Conservation (phyloP, 441 rosid species). For the Erodium trifolium region DNA sequence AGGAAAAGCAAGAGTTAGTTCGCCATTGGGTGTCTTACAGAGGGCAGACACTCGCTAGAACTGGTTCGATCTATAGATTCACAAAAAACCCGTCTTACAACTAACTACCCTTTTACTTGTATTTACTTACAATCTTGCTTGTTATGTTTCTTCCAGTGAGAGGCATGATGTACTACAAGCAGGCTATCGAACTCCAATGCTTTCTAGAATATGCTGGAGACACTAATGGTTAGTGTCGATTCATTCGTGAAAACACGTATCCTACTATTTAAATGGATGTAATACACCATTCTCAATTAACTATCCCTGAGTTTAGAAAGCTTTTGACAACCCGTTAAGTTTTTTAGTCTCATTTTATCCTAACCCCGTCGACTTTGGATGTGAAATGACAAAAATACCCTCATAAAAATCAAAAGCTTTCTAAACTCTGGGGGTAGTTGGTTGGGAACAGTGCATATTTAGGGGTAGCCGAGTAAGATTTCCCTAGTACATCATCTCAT, state of each 20-base stretch:
- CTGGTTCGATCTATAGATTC: conserved; percentile 42
- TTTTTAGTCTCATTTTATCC: no score
- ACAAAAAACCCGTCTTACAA: conserved; percentile 10
- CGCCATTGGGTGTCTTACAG: conserved; percentile 92
- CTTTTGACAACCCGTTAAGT: no score
- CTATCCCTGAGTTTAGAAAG: no score
- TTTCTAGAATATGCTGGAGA: conserved; percentile 57
- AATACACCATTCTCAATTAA: no score
- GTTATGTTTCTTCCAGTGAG: conserved; percentile 48
- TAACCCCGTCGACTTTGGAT: no score
- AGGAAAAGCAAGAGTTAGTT: conserved; percentile 34
- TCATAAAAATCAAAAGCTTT: no score
- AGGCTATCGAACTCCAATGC: conserved; percentile 76
- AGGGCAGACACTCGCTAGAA: conserved; percentile 89
- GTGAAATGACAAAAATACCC: no score
- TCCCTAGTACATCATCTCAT: no score
- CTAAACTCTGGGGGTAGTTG: no score
- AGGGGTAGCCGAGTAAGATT: neutral
- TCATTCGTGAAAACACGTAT: conserved; percentile 11
- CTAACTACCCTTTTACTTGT: conserved; percentile 12
- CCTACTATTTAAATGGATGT: conserved; percentile 6
- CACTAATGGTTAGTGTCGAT: conserved; percentile 37
- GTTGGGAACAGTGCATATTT: no score
- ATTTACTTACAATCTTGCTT: conserved; percentile 7
- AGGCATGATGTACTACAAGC: conserved; percentile 95